Conservation (phyloP, 805 yeast species). For the Candida sonorensis region DNA sequence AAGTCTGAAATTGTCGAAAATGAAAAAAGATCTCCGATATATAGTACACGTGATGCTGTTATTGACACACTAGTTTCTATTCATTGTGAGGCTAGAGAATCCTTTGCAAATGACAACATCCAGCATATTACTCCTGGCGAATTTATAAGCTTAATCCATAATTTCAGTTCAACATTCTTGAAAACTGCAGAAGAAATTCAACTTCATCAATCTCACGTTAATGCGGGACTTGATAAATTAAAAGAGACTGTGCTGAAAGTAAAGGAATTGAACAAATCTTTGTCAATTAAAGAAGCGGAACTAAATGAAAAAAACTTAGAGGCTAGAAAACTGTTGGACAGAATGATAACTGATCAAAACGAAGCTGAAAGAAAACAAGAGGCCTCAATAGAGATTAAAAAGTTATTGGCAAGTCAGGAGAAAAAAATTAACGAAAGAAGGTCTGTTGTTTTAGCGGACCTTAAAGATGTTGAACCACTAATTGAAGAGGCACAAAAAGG, state of each 20-base stretch:
- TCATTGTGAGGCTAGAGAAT: conserved; percentile 28
- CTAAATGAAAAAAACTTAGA: conserved; percentile 54
- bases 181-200: conserved; percentile 44
- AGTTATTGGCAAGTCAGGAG: conserved; percentile 63
- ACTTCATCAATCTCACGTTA: conserved; percentile 63
- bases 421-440: conserved; percentile 48
- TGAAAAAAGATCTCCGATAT: too few relatives aligned
- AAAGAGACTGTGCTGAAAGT: conserved; percentile 74
- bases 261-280: conserved; percentile 43
- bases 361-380: conserved; percentile 89
- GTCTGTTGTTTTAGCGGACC: conserved; percentile 48
- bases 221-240: conserved; percentile 66
- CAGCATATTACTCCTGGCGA: conserved; percentile 41
- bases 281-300: conserved; percentile 45
- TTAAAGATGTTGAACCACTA: conserved; percentile 79
- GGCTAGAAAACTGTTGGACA: conserved; percentile 65
- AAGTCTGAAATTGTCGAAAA: too few relatives aligned
- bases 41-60: conserved; percentile 30
- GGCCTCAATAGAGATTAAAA: conserved; percentile 71
- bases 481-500: conserved; percentile 79
- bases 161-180: conserved; percentile 37
- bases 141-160: conserved; percentile 43
- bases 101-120: neutral
- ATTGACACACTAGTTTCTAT: conserved; percentile 39
- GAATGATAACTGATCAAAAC: conserved; percentile 77